These are phyloP conservation scores for Striga hermonthica DNA, from an alignment of 305 asterid genomes.

Conservation along the genomic window DNA sequence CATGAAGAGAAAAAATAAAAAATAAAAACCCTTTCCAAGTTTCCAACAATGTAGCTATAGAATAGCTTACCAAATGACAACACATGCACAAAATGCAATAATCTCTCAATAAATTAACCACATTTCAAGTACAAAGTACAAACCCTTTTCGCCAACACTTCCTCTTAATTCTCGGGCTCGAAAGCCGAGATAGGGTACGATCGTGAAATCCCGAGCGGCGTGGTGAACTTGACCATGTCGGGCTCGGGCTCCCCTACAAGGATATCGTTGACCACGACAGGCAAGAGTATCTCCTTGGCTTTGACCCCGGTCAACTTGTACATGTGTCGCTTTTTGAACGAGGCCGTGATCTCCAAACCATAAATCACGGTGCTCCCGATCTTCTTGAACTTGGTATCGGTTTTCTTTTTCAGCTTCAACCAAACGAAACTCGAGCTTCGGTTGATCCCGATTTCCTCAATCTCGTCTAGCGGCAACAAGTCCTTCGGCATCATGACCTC, in stretches of 20 bases:
- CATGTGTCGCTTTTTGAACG: constrained; percentile 32
- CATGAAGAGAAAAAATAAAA: too few species aligned
- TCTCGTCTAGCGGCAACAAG: constrained; percentile 36
- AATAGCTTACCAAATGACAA: too few species aligned
- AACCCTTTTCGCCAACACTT: too few species aligned
- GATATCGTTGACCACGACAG: constrained; percentile 24
- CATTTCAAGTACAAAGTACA: too few species aligned
- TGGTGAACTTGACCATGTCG: constrained; percentile 33
- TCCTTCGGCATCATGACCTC: constrained; percentile 42
- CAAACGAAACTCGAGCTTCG: constrained; percentile 40
- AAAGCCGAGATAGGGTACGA: constrained; percentile 32
- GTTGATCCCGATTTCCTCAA: constrained; percentile 40
- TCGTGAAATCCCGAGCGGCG: constrained; percentile 33
- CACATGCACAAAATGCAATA: too few species aligned
- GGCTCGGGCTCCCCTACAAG: constrained; percentile 28
- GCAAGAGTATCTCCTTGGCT: constrained; percentile 34
- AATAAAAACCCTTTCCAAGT: too few species aligned
- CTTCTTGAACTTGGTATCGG: constrained; percentile 39
- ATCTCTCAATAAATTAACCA: too few species aligned
- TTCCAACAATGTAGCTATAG: too few species aligned
- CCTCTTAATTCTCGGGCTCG: constrained; percentile 25
- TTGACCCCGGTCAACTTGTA: constrained; percentile 37
- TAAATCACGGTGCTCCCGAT: constrained; percentile 37
- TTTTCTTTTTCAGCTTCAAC: constrained; percentile 35
- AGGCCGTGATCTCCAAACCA: constrained; percentile 33